Conservation (phyloP, 1,139 yeast genomes). For the Diutina scorzettiae region DNA sequence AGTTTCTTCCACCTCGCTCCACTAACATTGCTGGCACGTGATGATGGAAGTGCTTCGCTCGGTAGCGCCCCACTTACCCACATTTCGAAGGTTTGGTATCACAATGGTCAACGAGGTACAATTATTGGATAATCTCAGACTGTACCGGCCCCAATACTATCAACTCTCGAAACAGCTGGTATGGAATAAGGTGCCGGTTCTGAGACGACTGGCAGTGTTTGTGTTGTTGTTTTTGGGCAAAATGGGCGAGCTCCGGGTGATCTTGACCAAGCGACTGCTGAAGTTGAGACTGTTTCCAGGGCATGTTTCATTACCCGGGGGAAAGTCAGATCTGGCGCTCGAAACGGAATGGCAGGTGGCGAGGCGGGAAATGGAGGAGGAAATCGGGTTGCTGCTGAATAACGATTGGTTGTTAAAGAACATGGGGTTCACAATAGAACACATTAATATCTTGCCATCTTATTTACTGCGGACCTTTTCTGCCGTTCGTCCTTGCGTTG, state of each 20-base stretch:
- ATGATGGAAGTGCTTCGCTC: neutral
- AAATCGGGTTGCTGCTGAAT: conserved; percentile 57
- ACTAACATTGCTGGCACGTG: neutral
- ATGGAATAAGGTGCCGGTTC: conserved; percentile 47
- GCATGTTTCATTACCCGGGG: conserved; percentile 85
- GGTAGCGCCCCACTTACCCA: neutral
- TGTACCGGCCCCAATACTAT: conserved; percentile 16
- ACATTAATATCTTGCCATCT: conserved; percentile 52
- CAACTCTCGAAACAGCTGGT: conserved; percentile 25
- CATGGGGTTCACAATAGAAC: conserved; percentile 45
- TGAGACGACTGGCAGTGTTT: conserved; percentile 69
- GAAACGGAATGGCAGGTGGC: conserved; percentile 68
- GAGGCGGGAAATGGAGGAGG: conserved; percentile 76
- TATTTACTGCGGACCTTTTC: conserved; percentile 70
- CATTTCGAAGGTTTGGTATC: conserved; percentile 4
- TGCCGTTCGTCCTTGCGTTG: conserved; percentile 76
- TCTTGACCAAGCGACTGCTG: conserved; percentile 67
- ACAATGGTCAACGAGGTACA: conserved; percentile 5
- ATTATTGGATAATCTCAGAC: conserved; percentile 12
- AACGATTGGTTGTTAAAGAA: conserved; percentile 30
- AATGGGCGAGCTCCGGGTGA: conserved; percentile 62
- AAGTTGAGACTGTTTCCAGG: conserved; percentile 67
- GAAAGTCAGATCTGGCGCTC: conserved; percentile 54
- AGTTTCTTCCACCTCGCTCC: no score
- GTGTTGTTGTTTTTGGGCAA: conserved; percentile 59